Percentiles rank a stretch among this genome's conserved stretches.
phyloP scores from a whole-genome alignment of 2,329 filamentous ascomycete species.

The Cladorrhinum sp. region DNA sequence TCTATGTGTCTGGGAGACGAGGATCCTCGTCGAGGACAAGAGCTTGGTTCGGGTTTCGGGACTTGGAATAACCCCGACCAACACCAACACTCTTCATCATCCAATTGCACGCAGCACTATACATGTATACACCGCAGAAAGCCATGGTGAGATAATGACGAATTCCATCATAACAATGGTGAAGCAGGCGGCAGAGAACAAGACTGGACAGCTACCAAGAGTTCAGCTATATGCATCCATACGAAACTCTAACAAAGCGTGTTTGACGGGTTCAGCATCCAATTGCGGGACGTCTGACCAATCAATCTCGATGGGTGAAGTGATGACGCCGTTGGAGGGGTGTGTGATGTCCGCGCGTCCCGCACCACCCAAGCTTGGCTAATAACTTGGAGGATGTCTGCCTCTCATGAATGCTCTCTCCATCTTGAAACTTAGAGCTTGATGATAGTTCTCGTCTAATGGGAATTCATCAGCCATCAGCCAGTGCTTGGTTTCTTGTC shows the following conservation, averaged over 20 bases:
- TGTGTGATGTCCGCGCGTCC: slow-evolving; percentile 6
- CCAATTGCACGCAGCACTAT: neutral
- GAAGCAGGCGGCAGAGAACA: neutral
- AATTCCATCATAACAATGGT: neutral
- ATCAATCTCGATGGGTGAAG: neutral
- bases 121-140: neutral
- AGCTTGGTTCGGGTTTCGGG: slow-evolving; percentile 2
- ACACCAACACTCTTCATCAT: neutral
- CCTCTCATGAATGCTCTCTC: neutral
- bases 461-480: neutral
- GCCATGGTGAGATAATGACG: slow-evolving; percentile 5
- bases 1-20: no score
- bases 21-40: no score
- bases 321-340: slow-evolving; percentile 8
- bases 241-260: neutral
- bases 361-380: neutral
- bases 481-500: neutral
- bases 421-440: neutral
- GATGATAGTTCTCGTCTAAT: neutral
- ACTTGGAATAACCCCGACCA: neutral
- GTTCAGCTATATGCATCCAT: no score
- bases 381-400: neutral
- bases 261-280: neutral
- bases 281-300: slow-evolving; percentile 1
- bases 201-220: neutral